These are phyloP conservation scores for Pythium utonaiense DNA, from an alignment of 352 stramenopile species.

Conservation along the genomic window DNA sequence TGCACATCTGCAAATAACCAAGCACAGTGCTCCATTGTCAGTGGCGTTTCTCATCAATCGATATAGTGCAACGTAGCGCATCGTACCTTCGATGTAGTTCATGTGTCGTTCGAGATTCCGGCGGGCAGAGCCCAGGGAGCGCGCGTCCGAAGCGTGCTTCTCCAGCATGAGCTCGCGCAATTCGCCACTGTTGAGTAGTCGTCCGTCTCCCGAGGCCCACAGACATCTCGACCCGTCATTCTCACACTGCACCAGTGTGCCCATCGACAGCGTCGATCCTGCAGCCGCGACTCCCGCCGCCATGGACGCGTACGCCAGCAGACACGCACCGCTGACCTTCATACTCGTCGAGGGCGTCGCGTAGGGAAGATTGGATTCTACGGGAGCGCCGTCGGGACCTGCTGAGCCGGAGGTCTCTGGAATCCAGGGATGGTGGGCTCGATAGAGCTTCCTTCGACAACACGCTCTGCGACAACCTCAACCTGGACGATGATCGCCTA, in stretches of 20 bases:
- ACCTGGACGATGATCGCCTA: neutral
- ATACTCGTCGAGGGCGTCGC: neutral
- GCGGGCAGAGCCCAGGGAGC: slow-evolving; percentile 3
- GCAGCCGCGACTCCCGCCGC: neutral
- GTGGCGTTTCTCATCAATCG: neutral
- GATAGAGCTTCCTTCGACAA: neutral
- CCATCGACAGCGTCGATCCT: slow-evolving; percentile 30
- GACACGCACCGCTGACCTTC: neutral
- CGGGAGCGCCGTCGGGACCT: neutral
- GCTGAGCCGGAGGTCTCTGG: too few species aligned
- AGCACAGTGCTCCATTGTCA: neutral
- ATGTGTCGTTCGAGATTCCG: slow-evolving; percentile 74
- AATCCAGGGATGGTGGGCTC: neutral
- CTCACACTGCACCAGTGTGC: slow-evolving; percentile 50
- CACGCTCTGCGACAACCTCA: neutral
- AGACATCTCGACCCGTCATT: slow-evolving; percentile 32
- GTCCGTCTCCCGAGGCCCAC: slow-evolving; percentile 48
- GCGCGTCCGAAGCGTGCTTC: slow-evolving; percentile 26
- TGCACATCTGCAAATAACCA: slow-evolving; percentile 45
- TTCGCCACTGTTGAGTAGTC: slow-evolving; percentile 33
- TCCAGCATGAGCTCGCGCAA: slow-evolving; percentile 48
- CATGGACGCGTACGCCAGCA: neutral
- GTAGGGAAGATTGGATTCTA: neutral
- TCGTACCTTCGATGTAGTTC: slow-evolving; percentile 71
- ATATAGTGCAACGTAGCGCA: too few species aligned